These are phyloP conservation scores for Heritiera fomes DNA, from an alignment of 345 rosid genomes.

Conservation along the genomic window DNA sequence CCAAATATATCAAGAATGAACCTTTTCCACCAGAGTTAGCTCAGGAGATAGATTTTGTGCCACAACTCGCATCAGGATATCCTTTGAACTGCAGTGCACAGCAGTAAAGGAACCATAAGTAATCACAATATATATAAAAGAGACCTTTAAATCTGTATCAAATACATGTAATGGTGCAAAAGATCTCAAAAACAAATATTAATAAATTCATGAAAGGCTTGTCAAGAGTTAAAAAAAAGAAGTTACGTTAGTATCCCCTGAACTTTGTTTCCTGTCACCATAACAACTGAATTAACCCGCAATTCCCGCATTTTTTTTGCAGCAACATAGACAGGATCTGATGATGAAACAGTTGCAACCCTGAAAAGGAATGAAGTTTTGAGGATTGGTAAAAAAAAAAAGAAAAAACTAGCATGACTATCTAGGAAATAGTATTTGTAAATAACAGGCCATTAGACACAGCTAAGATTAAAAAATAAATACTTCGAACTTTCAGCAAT, in stretches of 20 bases:
- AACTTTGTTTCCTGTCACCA: conserved; percentile 62
- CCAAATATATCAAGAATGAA: conserved; percentile 19
- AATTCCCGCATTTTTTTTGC: conserved; percentile 86
- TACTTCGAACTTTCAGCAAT: conserved; percentile 74
- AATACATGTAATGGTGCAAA: conserved; percentile 4
- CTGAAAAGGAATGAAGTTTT: conserved; percentile 35
- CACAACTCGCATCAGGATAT: conserved; percentile 95
- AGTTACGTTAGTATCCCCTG: conserved; percentile 85
- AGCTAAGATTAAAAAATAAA: conserved; percentile 10
- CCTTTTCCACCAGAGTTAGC: conserved; percentile 86
- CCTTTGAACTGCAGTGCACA: conserved; percentile 69
- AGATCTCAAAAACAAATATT: neutral
- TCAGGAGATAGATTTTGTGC: conserved; percentile 95
- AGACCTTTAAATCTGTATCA: neutral
- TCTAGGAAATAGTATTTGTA: conserved; percentile 3
- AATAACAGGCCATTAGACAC: neutral
- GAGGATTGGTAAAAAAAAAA: conserved; percentile 23
- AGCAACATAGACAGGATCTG: conserved; percentile 90
- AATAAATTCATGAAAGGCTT: conserved; percentile 6
- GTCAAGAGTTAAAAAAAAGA: conserved; percentile 25
- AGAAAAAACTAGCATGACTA: neutral
- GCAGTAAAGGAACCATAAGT: conserved; percentile 16
- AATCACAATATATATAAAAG: conserved; percentile 17
- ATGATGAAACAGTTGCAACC: conserved; percentile 71
- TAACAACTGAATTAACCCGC: conserved; percentile 73